phyloP scores from a whole-genome alignment of 1,139 yeast species.

The Candida pseudoviswanathii region DNA sequence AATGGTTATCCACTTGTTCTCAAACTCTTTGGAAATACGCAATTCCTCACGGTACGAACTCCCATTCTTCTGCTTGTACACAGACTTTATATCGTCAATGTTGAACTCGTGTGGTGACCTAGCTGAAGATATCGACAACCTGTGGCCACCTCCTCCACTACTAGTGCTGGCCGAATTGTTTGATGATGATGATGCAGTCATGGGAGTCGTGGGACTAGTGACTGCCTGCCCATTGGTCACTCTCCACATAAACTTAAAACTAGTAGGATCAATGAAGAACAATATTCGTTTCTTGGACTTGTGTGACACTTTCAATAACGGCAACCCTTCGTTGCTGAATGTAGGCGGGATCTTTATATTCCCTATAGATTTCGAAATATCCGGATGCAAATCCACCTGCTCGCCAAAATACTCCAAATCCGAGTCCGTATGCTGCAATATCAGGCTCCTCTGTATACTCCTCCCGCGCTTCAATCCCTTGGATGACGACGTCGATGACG shows the following conservation, averaged over 20 bases:
- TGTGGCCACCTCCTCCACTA: slow-evolving; percentile 1
- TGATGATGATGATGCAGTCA: slow-evolving; percentile 18
- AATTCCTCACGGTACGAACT: slow-evolving; percentile 82
- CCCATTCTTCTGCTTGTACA: slow-evolving; percentile 71
- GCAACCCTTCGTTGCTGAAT: slow-evolving; percentile 46
- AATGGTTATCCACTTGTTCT: slow-evolving; percentile 77
- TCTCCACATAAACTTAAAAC: slow-evolving; percentile 52
- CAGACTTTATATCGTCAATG: slow-evolving; percentile 73
- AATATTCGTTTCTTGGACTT: slow-evolving; percentile 59
- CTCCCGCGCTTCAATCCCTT: slow-evolving; percentile 7
- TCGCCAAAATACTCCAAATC: slow-evolving; percentile 7
- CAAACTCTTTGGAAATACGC: slow-evolving; percentile 66
- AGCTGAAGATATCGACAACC: slow-evolving; percentile 18
- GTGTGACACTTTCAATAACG: slow-evolving; percentile 66
- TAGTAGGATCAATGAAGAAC: slow-evolving; percentile 33
- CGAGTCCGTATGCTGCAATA: slow-evolving; percentile 2
- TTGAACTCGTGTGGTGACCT: slow-evolving; percentile 47
- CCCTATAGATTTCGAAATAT: slow-evolving; percentile 17
- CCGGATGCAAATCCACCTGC: slow-evolving; percentile 13
- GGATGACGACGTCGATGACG: not conserved
- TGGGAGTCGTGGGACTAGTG: slow-evolving; percentile 15
- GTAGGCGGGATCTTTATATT: slow-evolving; percentile 23
- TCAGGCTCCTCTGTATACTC: slow-evolving; percentile 7
- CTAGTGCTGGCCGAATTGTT: slow-evolving; percentile 13
- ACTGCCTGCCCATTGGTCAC: slow-evolving; percentile 16